Evolutionary conservation across 352 stramenopile species (phyloP).

Genomic region (Phytophthora hibernalis): DNA sequence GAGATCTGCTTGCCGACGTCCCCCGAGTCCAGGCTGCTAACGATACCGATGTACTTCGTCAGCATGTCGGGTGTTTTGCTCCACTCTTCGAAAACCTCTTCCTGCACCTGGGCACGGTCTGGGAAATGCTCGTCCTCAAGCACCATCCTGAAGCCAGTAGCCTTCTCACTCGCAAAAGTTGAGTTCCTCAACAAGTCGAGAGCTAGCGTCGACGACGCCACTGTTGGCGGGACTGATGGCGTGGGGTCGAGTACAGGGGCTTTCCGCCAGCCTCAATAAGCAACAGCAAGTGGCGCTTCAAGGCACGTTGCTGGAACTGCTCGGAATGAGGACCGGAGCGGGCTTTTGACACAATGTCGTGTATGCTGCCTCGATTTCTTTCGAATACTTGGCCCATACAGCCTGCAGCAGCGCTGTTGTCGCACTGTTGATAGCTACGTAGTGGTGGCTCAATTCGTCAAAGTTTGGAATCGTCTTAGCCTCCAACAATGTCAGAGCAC

Average conservation of each 20-base stretch:
- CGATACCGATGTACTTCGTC: conserved; percentile 82
- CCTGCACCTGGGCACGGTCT: conserved; percentile 67
- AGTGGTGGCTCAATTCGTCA: conserved; percentile 78
- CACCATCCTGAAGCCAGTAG: conserved; percentile 65
- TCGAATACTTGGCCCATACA: conserved; percentile 70
- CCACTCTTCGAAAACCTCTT: conserved; percentile 78
- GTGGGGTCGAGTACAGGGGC: conserved; percentile 52
- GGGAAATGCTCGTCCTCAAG: conserved; percentile 67
- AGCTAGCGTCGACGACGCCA: conserved; percentile 55
- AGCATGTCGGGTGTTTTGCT: conserved; percentile 74
- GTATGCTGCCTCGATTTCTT: conserved; percentile 68
- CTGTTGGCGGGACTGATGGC: conserved; percentile 47
- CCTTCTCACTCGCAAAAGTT: conserved; percentile 76
- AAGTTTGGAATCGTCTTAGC: conserved; percentile 62
- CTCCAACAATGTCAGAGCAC: conserved; percentile 68
- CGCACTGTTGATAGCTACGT: conserved; percentile 65
- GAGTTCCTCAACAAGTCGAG: conserved; percentile 67
- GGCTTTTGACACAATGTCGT: conserved; percentile 53
- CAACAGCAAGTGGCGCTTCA: conserved; percentile 71
- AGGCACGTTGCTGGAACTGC: conserved; percentile 74
- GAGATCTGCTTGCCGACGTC: conserved; percentile 80
- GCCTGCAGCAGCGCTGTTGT: conserved; percentile 72
- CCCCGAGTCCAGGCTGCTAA: conserved; percentile 68
- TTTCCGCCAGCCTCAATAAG: conserved; percentile 72
- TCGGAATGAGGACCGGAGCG: conserved; percentile 66